Base-by-base conservation (phyloP, 768 basidiomycete species). In the Sarcodon sp. region DNA sequence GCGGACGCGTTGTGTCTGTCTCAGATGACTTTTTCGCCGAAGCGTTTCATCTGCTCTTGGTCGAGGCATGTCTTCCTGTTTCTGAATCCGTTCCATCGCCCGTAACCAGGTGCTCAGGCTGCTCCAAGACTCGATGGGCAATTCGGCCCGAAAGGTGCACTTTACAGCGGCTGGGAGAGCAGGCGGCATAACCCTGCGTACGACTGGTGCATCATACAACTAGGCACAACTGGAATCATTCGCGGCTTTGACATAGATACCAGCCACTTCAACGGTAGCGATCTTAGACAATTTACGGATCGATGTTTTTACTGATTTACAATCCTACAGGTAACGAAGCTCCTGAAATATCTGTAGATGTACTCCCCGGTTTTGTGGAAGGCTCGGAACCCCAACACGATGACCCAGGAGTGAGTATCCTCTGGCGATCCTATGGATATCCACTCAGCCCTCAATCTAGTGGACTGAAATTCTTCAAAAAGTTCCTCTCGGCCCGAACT, bases 11-110 rank as follows among this genome's bases (percentile, higher is more conserved):
- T 54, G 59, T 83, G 33, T 70, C 75, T 2, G 80, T 87, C 43
- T 96, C 92, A 2, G 96, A 99, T 63, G 91, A 99, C 53, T 99
- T 98, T 71, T 99, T 99, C 58, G 91, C 89, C 8, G 77, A 83
- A 55, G 91, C 87, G 0, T 74, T 65, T 53, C 80, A 94, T 66
- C 69, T 99, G 21, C 71, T 99, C 47, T 73, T 86, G 44, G 83
- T 87, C 38, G 80, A 83, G 66, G 93, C 89, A 52, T 56, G 75
- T 59, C 36, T 12, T 39, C 8, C 35, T 43, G 12, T 44, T n/a
- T 47, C n/a, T 32, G 44, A 32, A 35, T 37, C 37, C 36, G 34
- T 36, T 47, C 7, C 34, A 16, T 36, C 4, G 11, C 16, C n/a
- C 44, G 32, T 11, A 35, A 7, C 13, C 10, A 12, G 18, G 4